phyloP scores from a whole-genome alignment of 768 basidiomycete genomes.

The Pluteus cervinus region DNA sequence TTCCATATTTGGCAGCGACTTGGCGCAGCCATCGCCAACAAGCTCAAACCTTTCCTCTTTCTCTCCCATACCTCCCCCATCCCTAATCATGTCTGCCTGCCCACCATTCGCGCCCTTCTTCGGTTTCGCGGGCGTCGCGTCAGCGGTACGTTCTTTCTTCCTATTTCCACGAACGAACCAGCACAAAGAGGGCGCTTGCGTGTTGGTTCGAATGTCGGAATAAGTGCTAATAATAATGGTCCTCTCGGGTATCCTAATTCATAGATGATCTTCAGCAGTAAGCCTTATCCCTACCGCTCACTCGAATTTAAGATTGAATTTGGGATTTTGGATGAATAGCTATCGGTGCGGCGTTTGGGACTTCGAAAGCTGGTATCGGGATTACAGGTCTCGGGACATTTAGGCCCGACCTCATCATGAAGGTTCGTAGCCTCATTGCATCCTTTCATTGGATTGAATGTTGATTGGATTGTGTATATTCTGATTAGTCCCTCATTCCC shows the following conservation, averaged over 20 bases:
- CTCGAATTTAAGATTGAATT: conserved; percentile 5
- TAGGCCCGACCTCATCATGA: conserved; percentile 97
- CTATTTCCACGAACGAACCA: background rate
- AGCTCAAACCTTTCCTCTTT: background rate
- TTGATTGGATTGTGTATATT: no score
- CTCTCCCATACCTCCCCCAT: conserved; percentile 1
- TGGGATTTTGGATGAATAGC: conserved; percentile 37
- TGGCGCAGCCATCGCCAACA: conserved; percentile 1
- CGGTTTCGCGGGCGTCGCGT: conserved; percentile 95
- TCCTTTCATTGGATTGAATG: no score
- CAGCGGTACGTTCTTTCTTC: conserved; percentile 55
- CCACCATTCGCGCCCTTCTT: conserved; percentile 98
- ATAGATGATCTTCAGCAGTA: conserved; percentile 96
- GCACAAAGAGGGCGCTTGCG: background rate
- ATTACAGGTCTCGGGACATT: conserved; percentile 93
- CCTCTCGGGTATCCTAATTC: conserved; percentile 9
- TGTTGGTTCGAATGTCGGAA: background rate
- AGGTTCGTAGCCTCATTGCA: conserved; percentile 41
- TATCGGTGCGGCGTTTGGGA: conserved; percentile 93
- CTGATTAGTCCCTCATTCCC: conserved; percentile 89
- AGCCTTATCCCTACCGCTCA: conserved; percentile 25
- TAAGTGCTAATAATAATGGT: background rate
- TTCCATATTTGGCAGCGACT: no score
- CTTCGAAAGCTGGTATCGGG: conserved; percentile 94
- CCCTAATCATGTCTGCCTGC: conserved; percentile 53